Evolutionary conservation across 768 basidiomycete species (phyloP), one percentile per base, ranked within the genome.

Genomic region (Tylopilus balloui): DNA sequence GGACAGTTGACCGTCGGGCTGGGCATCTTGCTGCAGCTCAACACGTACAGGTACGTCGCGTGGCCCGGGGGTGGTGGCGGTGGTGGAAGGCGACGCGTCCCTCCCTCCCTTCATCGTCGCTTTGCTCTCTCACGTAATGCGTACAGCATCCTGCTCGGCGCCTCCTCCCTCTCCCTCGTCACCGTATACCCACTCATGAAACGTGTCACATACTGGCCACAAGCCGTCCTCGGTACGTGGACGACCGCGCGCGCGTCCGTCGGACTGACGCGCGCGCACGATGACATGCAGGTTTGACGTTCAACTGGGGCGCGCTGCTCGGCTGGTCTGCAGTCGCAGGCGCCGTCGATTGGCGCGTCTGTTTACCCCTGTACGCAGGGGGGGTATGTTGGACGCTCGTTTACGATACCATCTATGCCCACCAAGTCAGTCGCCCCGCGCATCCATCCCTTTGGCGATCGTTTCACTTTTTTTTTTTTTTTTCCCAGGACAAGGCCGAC

Each of bases 371-470:
- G 12, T 98, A 97, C 61, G 84, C 86, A 1, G 92, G 94, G 8
- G 89, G 91, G 20, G 71, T 93, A 23, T 82, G 83, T 59, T 98
- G 94, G 93, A 94, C 94, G 42, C 78, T 99, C 37, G 89, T 96
- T 2, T 99, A 98, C 63, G 96, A 99, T 59, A 95, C 86, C 42
- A 92, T 98, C 56, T 98, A 98, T 61, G 96, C 96, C 3, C 96
- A 99, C 67, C 95, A 97, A 73, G 92, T 88, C 52, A 25, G 70
- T 38, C 21, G 10, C n/a, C n/a, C 24, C 6, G n/a, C 23, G 8
- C 1, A 1, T n/a, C n/a, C n/a, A n/a, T n/a, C n/a, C n/a, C n/a
- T n/a, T n/a, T n/a, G n/a, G 19, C 11, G 25, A 1, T 25, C 23
- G 24, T 41, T 36, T 45, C 21, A 40, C 15, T 10, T 0, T 15